phyloP scores from a whole-genome alignment of 192 early-diverging fungal species.

The Podila minutissima region DNA sequence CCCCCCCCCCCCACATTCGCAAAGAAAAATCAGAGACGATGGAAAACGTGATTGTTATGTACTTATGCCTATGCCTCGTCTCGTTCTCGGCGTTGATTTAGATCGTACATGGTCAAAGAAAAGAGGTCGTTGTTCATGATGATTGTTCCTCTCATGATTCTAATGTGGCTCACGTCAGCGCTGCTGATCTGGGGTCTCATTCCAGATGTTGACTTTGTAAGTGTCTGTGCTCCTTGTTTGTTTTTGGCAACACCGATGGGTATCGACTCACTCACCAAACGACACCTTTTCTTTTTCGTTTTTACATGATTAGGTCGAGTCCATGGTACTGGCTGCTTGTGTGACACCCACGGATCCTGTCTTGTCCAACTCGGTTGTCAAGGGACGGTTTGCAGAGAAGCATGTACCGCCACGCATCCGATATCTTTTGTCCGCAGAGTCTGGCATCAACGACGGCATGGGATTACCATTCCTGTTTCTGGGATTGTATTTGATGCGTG shows the following conservation, averaged over 20 bases:
- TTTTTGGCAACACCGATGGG: not conserved
- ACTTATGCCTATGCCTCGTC: not conserved
- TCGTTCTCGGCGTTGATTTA: constrained; percentile 14
- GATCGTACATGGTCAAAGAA: constrained; percentile 76
- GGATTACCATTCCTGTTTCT: constrained; percentile 85
- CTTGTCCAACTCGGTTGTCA: constrained; percentile 90
- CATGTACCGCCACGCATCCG: constrained; percentile 78
- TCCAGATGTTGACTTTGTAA: constrained; percentile 61
- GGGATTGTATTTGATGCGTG: constrained; percentile 72
- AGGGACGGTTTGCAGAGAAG: constrained; percentile 90
- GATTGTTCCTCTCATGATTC: constrained; percentile 82
- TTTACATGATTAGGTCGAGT: constrained; percentile 58
- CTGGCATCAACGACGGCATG: constrained; percentile 90
- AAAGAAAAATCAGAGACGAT: not conserved
- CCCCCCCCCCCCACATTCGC: not conserved
- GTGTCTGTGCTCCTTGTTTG: constrained; percentile 10
- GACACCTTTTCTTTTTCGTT: no score
- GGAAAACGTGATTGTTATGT: not conserved
- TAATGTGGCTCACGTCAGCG: constrained; percentile 82
- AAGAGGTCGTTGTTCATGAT: constrained; percentile 70
- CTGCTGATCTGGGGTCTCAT: constrained; percentile 67
- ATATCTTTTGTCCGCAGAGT: constrained; percentile 77
- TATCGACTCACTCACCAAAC: not conserved
- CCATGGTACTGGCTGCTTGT: constrained; percentile 84
- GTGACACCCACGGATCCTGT: constrained; percentile 95